Evolutionary conservation across 2,329 filamentous ascomycete genomes (phyloP), one percentile per base, ranked within the genome.

Genomic region (Diaporthe aspalathi): DNA sequence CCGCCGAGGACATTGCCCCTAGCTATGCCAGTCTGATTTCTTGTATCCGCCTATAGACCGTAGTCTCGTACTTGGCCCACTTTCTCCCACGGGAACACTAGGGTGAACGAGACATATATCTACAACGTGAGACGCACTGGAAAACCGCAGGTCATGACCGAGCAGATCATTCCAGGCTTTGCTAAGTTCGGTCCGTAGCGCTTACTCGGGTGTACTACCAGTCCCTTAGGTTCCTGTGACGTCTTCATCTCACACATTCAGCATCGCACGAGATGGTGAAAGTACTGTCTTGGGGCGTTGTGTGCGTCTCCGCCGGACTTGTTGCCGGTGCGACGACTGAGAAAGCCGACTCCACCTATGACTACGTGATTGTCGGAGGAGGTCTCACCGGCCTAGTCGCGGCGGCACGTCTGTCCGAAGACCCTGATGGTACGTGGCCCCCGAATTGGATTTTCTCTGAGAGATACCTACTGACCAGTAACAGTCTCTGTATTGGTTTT

Each of bases 341-440:
- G 22, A 43, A 60, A 20, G 56, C 56, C 35, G 56, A 45, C 20
- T 35, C 17, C 56, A 22, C 43, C 22, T 60, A 60, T 24, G 56
- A 60, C 56, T 60, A 60, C 16, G 56, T 60, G 56, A 60, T 60
- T 7, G 56, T 60, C 38, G 56, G 56, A 60, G 56, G 56, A 60
- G 56, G 56, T 8, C 56, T 60, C 38, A 60, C 56, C 16, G 56
- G 56, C 56, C 56, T 60, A 16, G 56, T 60, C 56, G 56, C 56
- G 8, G 56, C 56, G 8, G 38, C 56, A n/a, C 56, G 56, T 43
- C 38, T 60, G 56, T 60, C 56, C 0, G 56, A 60, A 38, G 56
- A 60, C 17, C 14, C 56, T 45, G 24, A 60, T 60, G 56, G 56
- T 60, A 60, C 22, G 43, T 29, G 56, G n/a, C n/a, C n/a, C 38